Evolutionary conservation across 768 basidiomycete species (phyloP).

Genomic region (Termitomyces sp.): DNA sequence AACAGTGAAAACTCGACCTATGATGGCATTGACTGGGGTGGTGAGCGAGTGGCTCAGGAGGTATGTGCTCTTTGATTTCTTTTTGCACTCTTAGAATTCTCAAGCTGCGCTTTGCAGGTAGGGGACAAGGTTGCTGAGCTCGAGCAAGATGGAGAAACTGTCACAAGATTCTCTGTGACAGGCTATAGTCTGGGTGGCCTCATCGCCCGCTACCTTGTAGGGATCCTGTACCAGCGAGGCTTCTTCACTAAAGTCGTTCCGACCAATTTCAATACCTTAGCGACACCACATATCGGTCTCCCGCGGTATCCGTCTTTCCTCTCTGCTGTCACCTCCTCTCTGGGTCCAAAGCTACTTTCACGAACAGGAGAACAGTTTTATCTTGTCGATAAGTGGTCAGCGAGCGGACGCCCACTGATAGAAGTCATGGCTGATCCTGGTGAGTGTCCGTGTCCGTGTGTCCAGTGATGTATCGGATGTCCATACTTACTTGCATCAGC

Average conservation of each 20-base stretch:
- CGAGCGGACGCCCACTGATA: constrained; percentile 58
- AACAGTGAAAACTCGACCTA: constrained; percentile 67
- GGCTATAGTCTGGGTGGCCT: constrained; percentile 84
- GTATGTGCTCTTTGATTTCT: constrained; percentile 28
- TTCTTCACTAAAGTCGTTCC: constrained; percentile 72
- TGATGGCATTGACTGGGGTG: constrained; percentile 83
- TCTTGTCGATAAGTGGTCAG: constrained; percentile 66
- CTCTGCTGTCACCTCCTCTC: constrained; percentile 41
- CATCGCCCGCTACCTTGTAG: constrained; percentile 73
- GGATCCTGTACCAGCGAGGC: constrained; percentile 56
- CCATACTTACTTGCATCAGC: constrained; percentile 30
- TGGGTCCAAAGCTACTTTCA: constrained; percentile 69
- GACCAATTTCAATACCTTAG: constrained; percentile 78
- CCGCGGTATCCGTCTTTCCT: constrained; percentile 55
- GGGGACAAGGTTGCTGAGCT: constrained; percentile 48
- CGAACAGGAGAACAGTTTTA: constrained; percentile 81
- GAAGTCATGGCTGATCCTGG: constrained; percentile 80
- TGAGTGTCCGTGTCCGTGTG: constrained; percentile 22
- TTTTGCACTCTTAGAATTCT: neutral
- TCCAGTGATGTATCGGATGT: neutral
- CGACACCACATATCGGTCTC: constrained; percentile 80
- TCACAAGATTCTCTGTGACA: constrained; percentile 65
- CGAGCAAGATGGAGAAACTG: constrained; percentile 44
- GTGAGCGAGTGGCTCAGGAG: constrained; percentile 76
- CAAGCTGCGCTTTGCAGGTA: constrained; percentile 34